A percentile compares a stretch with the other conserved stretches of the same genome.
Evolutionary conservation across 2,329 filamentous ascomycete species (phyloP).

Genomic region (Scedosporium aurantiacum): DNA sequence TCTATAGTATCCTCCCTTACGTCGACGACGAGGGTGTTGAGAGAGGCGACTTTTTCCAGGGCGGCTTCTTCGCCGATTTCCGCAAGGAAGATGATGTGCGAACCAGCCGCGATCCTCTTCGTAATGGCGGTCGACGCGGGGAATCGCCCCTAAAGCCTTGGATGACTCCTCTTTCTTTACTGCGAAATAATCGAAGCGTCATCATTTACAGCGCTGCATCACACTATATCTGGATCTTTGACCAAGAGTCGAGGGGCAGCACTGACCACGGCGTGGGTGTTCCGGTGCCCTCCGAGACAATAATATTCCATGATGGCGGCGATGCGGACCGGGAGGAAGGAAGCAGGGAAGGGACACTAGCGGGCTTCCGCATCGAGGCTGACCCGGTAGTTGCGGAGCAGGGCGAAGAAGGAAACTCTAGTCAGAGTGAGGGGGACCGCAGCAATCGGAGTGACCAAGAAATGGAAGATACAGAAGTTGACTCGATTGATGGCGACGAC

Average conservation of each 20-base stretch:
- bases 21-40: constrained; percentile 10
- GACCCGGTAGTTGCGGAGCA: background rate
- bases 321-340: background rate
- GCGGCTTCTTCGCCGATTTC: background rate
- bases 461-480: background rate
- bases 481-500: background rate
- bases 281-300: background rate
- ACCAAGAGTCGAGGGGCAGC: constrained; percentile 6
- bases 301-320: background rate
- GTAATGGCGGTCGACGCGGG: background rate
- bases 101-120: background rate
- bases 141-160: background rate
- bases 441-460: background rate
- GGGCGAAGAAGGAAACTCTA: background rate
- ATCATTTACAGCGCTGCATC: constrained; percentile 16
- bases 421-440: background rate
- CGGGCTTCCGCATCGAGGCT: background rate
- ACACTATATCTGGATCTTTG: constrained; percentile 15
- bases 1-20: constrained; percentile 17
- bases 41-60: constrained; percentile 13
- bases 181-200: constrained; percentile 14
- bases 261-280: background rate
- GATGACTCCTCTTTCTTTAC: constrained; percentile 10
- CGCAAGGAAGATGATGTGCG: background rate
- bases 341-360: background rate